Percentiles rank a stretch among this genome's conserved stretches.
Conservation (phyloP, 805 yeast genomes). For the Candida tallmaniae region DNA sequence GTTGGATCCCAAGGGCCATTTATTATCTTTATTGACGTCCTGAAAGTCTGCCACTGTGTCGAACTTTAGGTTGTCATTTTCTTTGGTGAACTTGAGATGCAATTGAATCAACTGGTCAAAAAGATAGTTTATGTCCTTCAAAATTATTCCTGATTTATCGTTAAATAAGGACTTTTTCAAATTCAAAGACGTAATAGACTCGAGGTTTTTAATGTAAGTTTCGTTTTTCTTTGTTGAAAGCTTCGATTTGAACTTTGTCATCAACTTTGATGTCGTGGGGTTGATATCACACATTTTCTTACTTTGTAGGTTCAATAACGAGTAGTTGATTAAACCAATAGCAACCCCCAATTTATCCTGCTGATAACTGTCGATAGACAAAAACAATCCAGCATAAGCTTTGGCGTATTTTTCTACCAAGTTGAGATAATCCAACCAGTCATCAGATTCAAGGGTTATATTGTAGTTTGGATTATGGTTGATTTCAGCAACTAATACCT, state of each 20-base stretch:
- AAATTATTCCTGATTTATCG: slow-evolving; percentile 29
- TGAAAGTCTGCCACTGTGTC: slow-evolving; percentile 33
- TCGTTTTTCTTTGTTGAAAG: slow-evolving; percentile 29
- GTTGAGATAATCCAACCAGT: slow-evolving; percentile 28
- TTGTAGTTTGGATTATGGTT: slow-evolving; percentile 2
- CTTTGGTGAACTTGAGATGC: slow-evolving; percentile 39
- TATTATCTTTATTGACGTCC: slow-evolving; percentile 32
- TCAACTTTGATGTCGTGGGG: slow-evolving; percentile 10
- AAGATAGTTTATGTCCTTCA: slow-evolving; percentile 32
- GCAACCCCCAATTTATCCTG: slow-evolving; percentile 43
- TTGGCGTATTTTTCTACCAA: slow-evolving; percentile 30
- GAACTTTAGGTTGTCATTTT: slow-evolving; percentile 37
- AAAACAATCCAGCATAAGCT: slow-evolving; percentile 42
- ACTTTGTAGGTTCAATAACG: slow-evolving; percentile 33
- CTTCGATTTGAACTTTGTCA: slow-evolving; percentile 21
- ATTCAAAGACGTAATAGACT: slow-evolving; percentile 31
- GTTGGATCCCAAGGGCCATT: slow-evolving; percentile 39
- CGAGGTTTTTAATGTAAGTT: slow-evolving; percentile 22
- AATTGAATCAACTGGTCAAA: slow-evolving; percentile 39
- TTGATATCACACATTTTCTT: slow-evolving; percentile 17
- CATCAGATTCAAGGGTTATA: slow-evolving; percentile 8
- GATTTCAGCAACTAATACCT: slow-evolving; percentile 15
- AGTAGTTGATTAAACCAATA: slow-evolving; percentile 39
- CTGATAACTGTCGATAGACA: slow-evolving; percentile 43
- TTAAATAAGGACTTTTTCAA: slow-evolving; percentile 32